These are phyloP conservation scores for Cordyceps farinosa DNA, from an alignment of 2,329 filamentous ascomycete genomes.

Conservation along the genomic window DNA sequence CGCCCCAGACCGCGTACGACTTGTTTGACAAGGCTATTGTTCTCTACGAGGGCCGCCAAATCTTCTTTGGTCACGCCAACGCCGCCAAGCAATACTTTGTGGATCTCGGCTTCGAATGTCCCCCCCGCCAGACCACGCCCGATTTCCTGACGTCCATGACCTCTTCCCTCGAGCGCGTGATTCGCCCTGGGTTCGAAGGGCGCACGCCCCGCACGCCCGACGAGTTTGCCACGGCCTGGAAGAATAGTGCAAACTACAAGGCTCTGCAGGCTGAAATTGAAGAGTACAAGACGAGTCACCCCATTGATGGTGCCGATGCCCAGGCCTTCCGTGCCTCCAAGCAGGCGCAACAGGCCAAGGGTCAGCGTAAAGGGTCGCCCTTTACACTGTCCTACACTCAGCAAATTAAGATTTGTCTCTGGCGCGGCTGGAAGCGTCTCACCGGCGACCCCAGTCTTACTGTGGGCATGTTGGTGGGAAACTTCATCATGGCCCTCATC, in stretches of 20 bases:
- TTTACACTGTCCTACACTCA: constrained; percentile 76
- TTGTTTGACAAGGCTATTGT: constrained; percentile 58
- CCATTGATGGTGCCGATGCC: constrained; percentile 54
- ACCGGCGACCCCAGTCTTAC: constrained; percentile 73
- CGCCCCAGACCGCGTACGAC: constrained; percentile 62
- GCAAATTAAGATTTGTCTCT: constrained; percentile 75
- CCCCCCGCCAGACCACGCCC: constrained; percentile 63
- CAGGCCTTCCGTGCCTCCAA: constrained; percentile 53
- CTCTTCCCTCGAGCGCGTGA: constrained; percentile 51
- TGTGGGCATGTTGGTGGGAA: constrained; percentile 64
- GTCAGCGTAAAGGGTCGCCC: constrained; percentile 66
- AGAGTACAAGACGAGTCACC: constrained; percentile 50
- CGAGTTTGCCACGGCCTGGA: constrained; percentile 59
- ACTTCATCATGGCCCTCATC: constrained; percentile 72
- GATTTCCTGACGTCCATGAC: constrained; percentile 73
- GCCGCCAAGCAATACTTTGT: constrained; percentile 63
- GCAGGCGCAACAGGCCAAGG: constrained; percentile 53
- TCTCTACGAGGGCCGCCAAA: constrained; percentile 58
- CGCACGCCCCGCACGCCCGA: constrained; percentile 57
- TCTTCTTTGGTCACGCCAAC: constrained; percentile 59
- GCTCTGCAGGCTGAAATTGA: constrained; percentile 53
- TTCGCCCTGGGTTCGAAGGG: constrained; percentile 54
- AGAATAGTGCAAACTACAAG: constrained; percentile 48
- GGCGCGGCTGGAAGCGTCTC: constrained; percentile 75
- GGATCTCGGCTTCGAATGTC: constrained; percentile 64